Conservation (phyloP, 1,139 yeast species). For the Protomyces pachydermus region DNA sequence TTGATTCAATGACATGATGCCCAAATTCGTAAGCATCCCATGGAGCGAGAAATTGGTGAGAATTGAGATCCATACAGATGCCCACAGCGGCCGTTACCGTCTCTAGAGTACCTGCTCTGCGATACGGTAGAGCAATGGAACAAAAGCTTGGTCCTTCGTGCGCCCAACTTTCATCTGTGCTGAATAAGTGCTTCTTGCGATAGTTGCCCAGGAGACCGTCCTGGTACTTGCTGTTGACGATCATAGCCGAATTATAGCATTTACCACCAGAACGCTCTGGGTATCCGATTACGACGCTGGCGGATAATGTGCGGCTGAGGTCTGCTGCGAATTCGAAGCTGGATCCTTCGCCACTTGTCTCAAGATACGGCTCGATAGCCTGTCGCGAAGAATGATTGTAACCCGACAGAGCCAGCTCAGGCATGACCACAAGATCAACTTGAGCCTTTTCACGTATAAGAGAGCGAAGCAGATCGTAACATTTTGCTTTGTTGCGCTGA, state of each 20-base stretch:
- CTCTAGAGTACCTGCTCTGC: constrained; percentile 12
- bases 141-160: constrained; percentile 53
- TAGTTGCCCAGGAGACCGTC: constrained; percentile 53
- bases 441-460: background rate
- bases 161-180: constrained; percentile 79
- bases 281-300: constrained; percentile 76
- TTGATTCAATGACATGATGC: constrained; percentile 45
- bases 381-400: constrained; percentile 56
- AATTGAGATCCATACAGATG: constrained; percentile 93
- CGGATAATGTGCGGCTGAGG: constrained; percentile 49
- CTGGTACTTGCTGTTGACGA: constrained; percentile 53
- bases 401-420: constrained; percentile 83
- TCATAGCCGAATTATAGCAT: constrained; percentile 64
- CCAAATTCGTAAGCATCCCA: constrained; percentile 72
- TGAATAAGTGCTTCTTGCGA: constrained; percentile 71
- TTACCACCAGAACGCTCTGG: constrained; percentile 51
- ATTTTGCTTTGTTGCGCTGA: constrained; percentile 12
- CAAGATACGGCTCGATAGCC: constrained; percentile 61
- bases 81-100: constrained; percentile 54
- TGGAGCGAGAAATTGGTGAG: constrained; percentile 72
- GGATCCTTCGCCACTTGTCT: constrained; percentile 41
- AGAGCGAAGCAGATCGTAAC: background rate
- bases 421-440: constrained; percentile 54
- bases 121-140: background rate
- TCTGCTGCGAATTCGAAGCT: constrained; percentile 49